Evolutionary conservation across 768 basidiomycete genomes (phyloP), one percentile per base, ranked within the genome.

Genomic region (Holtermannia corniformis): DNA sequence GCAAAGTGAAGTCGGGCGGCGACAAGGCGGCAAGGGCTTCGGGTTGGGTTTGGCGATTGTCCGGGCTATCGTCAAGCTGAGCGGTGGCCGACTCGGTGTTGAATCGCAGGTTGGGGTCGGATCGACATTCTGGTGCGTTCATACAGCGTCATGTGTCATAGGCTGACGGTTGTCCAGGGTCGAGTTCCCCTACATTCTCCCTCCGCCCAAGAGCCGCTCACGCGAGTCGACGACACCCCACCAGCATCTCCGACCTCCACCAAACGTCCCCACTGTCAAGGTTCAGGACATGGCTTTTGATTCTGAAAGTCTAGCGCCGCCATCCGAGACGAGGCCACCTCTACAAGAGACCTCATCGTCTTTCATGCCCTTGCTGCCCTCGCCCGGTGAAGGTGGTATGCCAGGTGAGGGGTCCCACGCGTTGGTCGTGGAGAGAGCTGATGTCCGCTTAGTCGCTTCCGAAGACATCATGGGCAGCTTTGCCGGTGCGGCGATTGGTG

Each of bases 1-100:
- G 5, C 76, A 77, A 51, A 76, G 76, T 7, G 75, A 75, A 48
- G 72, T 75, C 41, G 76, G 76, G 5, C 54, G 75, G 25, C 56
- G 73, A 41, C 76, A 77, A 57, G 75, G 72, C n/a, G 79, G 79
- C 11, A 80, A 80, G 63, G 79, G 79, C 4, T 79, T 85, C 0
- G 86, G 86, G 5, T 72, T 88, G 11, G 85, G 86, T 21, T 65
- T 87, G 19, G 85, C 86, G 1, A 76, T 88, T 4, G 84, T 86
- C 43, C 78, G 85, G 44, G 83, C 84, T 58, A 87, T 88, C 42
- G 84, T 88, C 59, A 84, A 82, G 62, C 72, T 86, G 40, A 82
- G 79, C 47, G 82, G 82, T 41, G 86, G 86, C 19, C 78, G 86
- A 47, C 73, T 87, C 24, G 86, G 75, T 32, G 76, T 77, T 13